Conservation (phyloP, 108 stramenopile genomes). For the Pseudonitzschia multiseries region DNA sequence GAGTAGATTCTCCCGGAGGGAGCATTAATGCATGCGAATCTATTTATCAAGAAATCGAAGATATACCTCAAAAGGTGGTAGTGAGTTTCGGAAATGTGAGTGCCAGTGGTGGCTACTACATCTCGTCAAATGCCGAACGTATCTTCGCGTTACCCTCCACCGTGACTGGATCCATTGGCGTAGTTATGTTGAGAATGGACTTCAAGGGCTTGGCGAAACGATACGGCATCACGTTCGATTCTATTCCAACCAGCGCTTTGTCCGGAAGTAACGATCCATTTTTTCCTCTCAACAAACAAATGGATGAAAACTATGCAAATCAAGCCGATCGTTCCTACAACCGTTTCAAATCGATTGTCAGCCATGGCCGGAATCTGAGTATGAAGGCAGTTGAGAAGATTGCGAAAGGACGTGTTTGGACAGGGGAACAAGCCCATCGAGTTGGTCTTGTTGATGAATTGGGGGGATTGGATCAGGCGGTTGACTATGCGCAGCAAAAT, state of each 20-base stretch:
- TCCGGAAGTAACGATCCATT: constrained; percentile 55
- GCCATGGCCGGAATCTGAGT: constrained; percentile 49
- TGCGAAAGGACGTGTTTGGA: constrained; percentile 78
- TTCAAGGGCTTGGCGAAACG: constrained; percentile 55
- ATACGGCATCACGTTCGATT: constrained; percentile 63
- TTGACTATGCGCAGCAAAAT: constrained; percentile 63
- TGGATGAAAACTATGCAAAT: constrained; percentile 55
- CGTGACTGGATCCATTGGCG: constrained; percentile 81
- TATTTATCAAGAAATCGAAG: constrained; percentile 60
- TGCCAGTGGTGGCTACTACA: constrained; percentile 85
- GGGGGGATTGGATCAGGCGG: constrained; percentile 66
- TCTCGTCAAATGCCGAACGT: constrained; percentile 52
- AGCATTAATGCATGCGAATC: constrained; percentile 68
- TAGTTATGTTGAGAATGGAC: constrained; percentile 68
- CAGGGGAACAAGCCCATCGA: constrained; percentile 71
- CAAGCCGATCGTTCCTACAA: constrained; percentile 55
- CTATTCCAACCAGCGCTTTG: constrained; percentile 50
- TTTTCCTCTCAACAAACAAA: constrained; percentile 50
- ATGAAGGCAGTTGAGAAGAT: constrained; percentile 56
- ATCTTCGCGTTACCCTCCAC: constrained; percentile 74
- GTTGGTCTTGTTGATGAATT: constrained; percentile 68
- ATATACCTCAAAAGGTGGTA: constrained; percentile 49
- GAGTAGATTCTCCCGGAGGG: constrained; percentile 76
- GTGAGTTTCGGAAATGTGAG: constrained; percentile 75
- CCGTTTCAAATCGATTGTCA: constrained; percentile 67